Conservation (phyloP, 345 rosid genomes). For the Euphorbia lathyris region DNA sequence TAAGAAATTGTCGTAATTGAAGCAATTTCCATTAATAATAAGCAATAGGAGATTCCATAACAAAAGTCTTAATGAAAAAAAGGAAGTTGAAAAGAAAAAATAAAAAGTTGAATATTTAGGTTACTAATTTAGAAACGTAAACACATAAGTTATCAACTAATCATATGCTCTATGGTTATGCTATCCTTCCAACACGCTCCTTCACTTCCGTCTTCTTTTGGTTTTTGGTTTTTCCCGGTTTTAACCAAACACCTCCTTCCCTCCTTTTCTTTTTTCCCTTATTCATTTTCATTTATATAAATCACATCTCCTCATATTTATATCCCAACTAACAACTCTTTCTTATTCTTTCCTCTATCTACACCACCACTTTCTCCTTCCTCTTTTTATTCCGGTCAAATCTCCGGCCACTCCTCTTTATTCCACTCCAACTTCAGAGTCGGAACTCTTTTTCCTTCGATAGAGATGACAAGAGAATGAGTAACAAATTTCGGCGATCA, state of each 20-base stretch:
- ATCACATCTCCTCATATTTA: slow-evolving; percentile 51
- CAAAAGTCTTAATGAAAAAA: background rate
- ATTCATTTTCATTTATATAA: background rate
- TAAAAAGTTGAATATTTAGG: background rate
- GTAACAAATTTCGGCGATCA: slow-evolving; percentile 22
- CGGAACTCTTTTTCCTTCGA: background rate
- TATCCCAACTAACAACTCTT: slow-evolving; percentile 35
- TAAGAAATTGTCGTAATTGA: no score
- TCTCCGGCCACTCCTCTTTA: slow-evolving; percentile 10
- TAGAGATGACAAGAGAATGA: slow-evolving; percentile 45
- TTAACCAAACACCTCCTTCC: slow-evolving; percentile 22
- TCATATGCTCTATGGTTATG: background rate
- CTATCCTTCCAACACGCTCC: background rate
- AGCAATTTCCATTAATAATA: background rate
- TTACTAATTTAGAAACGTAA: background rate
- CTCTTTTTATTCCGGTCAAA: background rate
- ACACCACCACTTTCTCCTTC: slow-evolving; percentile 11
- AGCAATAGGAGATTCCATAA: background rate
- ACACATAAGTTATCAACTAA: background rate
- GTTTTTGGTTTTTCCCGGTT: slow-evolving; percentile 46
- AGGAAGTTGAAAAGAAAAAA: background rate
- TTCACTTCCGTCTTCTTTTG: slow-evolving; percentile 21
- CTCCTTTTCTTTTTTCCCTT: background rate
- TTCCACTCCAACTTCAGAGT: no score
- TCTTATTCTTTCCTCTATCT: background rate